phyloP scores from a whole-genome alignment of 2,329 filamentous ascomycete species.

The Tricladium varicosporioides region DNA sequence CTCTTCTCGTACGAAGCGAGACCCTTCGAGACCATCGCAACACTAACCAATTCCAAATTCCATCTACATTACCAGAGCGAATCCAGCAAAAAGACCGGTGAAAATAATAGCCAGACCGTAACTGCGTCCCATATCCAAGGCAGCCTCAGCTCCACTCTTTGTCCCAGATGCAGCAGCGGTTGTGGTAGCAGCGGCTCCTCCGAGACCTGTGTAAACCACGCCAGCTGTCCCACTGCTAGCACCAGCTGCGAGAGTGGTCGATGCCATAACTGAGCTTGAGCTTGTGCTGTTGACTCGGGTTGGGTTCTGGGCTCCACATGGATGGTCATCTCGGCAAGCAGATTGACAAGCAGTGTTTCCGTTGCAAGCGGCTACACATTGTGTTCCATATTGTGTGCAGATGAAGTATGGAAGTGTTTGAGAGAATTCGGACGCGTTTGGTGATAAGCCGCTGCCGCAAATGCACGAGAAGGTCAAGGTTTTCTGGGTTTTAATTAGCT shows the following conservation, averaged over 20 bases:
- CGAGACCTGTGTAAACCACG: slow-evolving; percentile 44
- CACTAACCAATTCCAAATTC: slow-evolving; percentile 1
- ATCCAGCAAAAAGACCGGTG: slow-evolving; percentile 55
- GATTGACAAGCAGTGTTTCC: slow-evolving; percentile 56
- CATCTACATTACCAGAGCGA: slow-evolving; percentile 49
- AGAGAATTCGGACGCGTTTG: slow-evolving; percentile 75
- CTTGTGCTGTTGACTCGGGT: slow-evolving; percentile 55
- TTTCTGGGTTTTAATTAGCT: slow-evolving; percentile 38
- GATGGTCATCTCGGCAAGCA: slow-evolving; percentile 63
- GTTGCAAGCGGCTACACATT: slow-evolving; percentile 62
- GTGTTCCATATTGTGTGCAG: slow-evolving; percentile 68
- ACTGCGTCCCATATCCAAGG: slow-evolving; percentile 51
- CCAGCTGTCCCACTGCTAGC: slow-evolving; percentile 29
- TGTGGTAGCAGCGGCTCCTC: slow-evolving; percentile 36
- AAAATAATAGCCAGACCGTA: slow-evolving; percentile 55
- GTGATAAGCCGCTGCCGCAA: slow-evolving; percentile 63
- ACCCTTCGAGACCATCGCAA: not conserved
- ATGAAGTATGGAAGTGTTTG: slow-evolving; percentile 76
- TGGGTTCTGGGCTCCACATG: slow-evolving; percentile 69
- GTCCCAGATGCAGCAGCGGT: slow-evolving; percentile 23
- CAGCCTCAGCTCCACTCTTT: slow-evolving; percentile 35
- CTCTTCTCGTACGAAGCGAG: not conserved
- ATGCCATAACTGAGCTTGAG: slow-evolving; percentile 39
- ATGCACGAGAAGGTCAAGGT: slow-evolving; percentile 69
- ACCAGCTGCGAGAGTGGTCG: slow-evolving; percentile 40